Conservation (phyloP, 306 rosid genomes). For the Argentina anserina region DNA sequence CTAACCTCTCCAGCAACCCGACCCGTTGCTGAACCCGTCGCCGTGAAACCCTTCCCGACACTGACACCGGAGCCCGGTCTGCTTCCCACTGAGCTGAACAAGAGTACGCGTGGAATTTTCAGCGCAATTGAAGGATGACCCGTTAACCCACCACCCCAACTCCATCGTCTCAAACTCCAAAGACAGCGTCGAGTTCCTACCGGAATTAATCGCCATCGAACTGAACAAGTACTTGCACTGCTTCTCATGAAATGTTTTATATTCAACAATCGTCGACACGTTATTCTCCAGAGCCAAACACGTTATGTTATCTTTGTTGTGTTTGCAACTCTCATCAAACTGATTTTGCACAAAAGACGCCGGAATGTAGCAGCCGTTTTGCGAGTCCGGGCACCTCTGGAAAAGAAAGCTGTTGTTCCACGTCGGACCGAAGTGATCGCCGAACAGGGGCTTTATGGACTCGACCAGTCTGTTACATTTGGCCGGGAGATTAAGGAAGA, state of each 20-base stretch:
- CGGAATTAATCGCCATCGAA: constrained; percentile 37
- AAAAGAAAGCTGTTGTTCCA: constrained; percentile 53
- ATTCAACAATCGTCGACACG: constrained; percentile 2
- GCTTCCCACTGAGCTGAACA: not conserved
- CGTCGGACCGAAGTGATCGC: constrained; percentile 33
- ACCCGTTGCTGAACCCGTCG: constrained; percentile 51
- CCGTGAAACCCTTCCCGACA: constrained; percentile 54
- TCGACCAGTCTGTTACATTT: constrained; percentile 39
- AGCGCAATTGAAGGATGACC: constrained; percentile 26
- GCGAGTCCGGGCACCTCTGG: constrained; percentile 29
- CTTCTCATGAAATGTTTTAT: not conserved
- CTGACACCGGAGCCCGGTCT: constrained; percentile 49
- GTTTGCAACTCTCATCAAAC: constrained; percentile 18
- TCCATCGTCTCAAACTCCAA: constrained; percentile 55
- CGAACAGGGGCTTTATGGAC: constrained; percentile 38
- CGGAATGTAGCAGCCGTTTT: constrained; percentile 39
- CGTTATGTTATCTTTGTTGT: constrained; percentile 30
- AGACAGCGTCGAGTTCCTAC: constrained; percentile 19
- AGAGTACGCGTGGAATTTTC: constrained; percentile 8
- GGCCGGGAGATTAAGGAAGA: constrained; percentile 48
- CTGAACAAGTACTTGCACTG: constrained; percentile 49
- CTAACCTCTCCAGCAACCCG: constrained; percentile 75
- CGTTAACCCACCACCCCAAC: constrained; percentile 75
- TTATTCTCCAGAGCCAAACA: constrained; percentile 36
- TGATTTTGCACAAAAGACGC: constrained; percentile 27